phyloP scores from a whole-genome alignment of 768 basidiomycete genomes.

The Clitopilus hobsonii region DNA sequence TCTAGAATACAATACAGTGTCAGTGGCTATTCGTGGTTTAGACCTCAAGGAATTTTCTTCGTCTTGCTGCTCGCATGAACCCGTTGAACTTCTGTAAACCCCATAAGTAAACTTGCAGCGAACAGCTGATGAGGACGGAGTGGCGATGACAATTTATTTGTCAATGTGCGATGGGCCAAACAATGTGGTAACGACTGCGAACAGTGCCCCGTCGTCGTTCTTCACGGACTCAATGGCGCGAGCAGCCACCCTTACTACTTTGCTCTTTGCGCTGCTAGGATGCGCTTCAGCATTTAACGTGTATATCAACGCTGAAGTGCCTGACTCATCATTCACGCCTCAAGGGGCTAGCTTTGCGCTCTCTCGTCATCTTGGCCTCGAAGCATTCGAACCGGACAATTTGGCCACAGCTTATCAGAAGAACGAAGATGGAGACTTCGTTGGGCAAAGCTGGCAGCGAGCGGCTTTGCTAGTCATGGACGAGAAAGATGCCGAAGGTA shows the following conservation, averaged over 20 bases:
- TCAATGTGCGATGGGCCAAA: neutral
- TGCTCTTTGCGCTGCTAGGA: neutral
- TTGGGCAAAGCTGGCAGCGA: conserved; percentile 49
- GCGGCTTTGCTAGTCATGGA: conserved; percentile 54
- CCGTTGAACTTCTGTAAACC: no score
- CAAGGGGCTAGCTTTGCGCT: conserved; percentile 56
- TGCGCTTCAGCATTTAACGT: conserved; percentile 43
- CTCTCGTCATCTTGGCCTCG: conserved; percentile 69
- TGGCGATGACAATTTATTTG: neutral
- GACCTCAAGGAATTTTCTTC: no score
- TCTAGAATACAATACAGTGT: neutral
- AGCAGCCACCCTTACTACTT: neutral
- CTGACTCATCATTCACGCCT: conserved; percentile 37
- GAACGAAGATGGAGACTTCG: conserved; percentile 40
- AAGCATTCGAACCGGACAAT: conserved; percentile 50
- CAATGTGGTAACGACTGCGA: neutral
- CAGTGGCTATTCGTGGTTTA: no score
- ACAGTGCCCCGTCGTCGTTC: conserved; percentile 24
- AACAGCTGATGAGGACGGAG: no score
- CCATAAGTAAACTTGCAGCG: no score
- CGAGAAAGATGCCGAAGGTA: conserved; percentile 52
- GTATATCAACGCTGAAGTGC: conserved; percentile 49
- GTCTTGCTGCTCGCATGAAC: no score
- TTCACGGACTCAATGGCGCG: conserved; percentile 2
- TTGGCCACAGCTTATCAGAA: conserved; percentile 26